Evolutionary conservation across 768 basidiomycete species (phyloP), one percentile per base, ranked within the genome.

Genomic region (Lactarius vividus): DNA sequence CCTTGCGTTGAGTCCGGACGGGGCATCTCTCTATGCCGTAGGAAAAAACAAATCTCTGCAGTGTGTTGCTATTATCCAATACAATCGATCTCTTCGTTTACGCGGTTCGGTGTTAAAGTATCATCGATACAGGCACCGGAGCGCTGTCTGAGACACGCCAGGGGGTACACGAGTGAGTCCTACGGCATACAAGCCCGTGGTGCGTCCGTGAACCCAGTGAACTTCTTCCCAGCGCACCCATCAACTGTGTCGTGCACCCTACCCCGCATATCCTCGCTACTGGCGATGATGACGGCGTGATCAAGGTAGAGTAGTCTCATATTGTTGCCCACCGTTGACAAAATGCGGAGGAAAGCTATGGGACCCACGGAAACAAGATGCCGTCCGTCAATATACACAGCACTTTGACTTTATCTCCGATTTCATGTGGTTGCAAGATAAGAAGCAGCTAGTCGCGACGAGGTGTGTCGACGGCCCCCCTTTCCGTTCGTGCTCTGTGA

Each of bases 391-490:
- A 23, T 94, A 94, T 73, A 85, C 79, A 35, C 96, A 97, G 58
- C 96, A 98, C 72, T 94, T 89, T 74, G 95, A 97, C 77, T 97
- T 94, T 73, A 94, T 97, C 63, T 91, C 93, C 42, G 94, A 95
- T 75, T 94, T 97, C 76, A 77, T 91, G 44, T 97, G 90, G 86
- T 75, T 94, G 62, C 84, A 84, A 42, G 82, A 82, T 70, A 81
- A 80, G 67, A 89, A 85, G 68, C 92, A 94, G 63, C 82, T 95
- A 18, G 84, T 98, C 23, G 84, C 91, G 37, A 95, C 95, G 4
- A 96, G 94, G 95, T 94, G 73, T 63, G 81, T 71, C 28, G n/a
- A 40, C 7, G 55, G 16, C 44, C 54, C 40, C 54, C 40, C 16
- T 52, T 42, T 13, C 28, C 18, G 26, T 40, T 33, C n/a, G 37